Base-by-base conservation (phyloP, 768 basidiomycete genomes). In the Gloeostereum incarnatum region DNA sequence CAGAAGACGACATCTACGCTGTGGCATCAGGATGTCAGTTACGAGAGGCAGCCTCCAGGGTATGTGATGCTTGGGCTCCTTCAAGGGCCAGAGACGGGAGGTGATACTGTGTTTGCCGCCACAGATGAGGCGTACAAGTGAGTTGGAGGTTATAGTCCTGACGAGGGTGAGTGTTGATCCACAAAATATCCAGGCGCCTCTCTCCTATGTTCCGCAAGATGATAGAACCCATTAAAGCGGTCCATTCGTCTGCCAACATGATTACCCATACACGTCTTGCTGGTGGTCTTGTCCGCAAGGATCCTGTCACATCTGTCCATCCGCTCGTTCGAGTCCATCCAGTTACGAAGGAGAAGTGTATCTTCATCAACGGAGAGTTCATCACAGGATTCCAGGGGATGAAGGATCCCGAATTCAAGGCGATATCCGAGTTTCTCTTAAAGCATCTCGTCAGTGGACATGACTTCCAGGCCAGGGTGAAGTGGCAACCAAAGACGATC, bases 251-350 rank as follows among this genome's bases (percentile, higher is more conserved):
- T 6, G 44, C 39, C 4, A 51, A 51, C 38, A 53, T 52, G 49
- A 51, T 52, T 29, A 47, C 47, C 20, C 50, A 52, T 27, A 48
- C 52, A 0, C 42, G 44, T 6, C 35, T 43, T 8, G 39, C 43
- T 1, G 51, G 52, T 2, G 53, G 52, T n/a, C 49, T 54, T 11
- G 47, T 55, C 25, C 46, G 55, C n/a, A 52, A 54, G 27, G 57
- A 52, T 23, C 49, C 53, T 8, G 45, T 56, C 8, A 47, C 49
- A 30, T 46, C 41, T 23, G 42, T 54, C 10, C 57, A 58, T 36
- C 57, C 55, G 1, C 44, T 58, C n/a, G 44, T 58, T 11, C 53
- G 54, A n/a, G 50, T 58, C 3, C 56, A 58, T 31, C 54, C 56
- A 10, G 49, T 58, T 4, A 58, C 56, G 1, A 43, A 43, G 2